phyloP scores from a whole-genome alignment of 257 asterid genomes.

The Coffea canephora region DNA sequence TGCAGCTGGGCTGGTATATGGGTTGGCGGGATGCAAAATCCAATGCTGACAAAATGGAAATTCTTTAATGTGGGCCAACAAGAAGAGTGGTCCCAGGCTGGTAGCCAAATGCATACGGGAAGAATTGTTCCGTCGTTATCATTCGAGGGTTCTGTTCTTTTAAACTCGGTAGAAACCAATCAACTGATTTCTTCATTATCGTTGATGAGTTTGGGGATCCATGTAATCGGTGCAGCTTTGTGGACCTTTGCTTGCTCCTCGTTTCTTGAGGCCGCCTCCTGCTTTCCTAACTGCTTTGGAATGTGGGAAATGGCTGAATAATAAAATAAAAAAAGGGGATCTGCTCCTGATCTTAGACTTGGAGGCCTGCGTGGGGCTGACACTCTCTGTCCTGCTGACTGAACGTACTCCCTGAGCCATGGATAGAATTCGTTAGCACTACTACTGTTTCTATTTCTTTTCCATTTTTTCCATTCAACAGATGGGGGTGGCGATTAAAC shows the following conservation, averaged over 20 bases:
- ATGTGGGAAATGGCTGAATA: neutral
- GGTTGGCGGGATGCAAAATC: neutral
- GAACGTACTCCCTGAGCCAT: neutral
- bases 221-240: conserved; percentile 1
- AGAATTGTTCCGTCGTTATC: neutral
- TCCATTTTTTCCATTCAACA: neutral
- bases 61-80: conserved; percentile 5
- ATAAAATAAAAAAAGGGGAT: too few species aligned
- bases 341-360: neutral
- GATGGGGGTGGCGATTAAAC: neutral
- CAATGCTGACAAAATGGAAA: neutral
- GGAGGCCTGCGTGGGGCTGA: neutral
- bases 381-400: neutral
- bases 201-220: neutral
- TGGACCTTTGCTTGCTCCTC: neutral
- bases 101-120: neutral
- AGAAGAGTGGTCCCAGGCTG: neutral
- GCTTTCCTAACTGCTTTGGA: neutral
- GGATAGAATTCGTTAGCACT: neutral
- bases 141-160: neutral
- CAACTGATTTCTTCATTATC: neutral
- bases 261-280: neutral
- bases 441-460: neutral
- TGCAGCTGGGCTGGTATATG: neutral
- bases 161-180: neutral